Conservation (phyloP, 176 grass and related monocot species). For the Triticum turgidum region DNA sequence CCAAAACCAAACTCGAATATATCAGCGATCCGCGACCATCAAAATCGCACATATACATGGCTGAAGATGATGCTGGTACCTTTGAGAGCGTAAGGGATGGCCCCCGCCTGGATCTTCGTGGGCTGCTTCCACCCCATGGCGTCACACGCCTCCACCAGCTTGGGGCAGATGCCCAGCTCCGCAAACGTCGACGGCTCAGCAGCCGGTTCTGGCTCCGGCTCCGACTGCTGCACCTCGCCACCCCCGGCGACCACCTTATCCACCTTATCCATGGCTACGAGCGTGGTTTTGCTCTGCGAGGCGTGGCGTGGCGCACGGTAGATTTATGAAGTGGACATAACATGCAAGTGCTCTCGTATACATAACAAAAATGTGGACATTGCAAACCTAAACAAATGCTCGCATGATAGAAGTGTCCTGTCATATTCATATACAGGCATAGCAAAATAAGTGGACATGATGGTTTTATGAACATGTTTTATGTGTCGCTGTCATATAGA, state of each 20-base stretch:
- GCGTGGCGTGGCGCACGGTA: neutral
- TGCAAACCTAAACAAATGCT: neutral
- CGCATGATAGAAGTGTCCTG: neutral
- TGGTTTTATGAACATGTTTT: neutral
- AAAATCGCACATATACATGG: neutral
- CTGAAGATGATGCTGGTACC: neutral
- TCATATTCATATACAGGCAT: neutral
- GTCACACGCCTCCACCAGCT: slow-evolving; percentile 59
- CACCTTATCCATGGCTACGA: slow-evolving; percentile 17
- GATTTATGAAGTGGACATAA: neutral
- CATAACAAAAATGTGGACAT: neutral
- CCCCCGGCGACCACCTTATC: neutral
- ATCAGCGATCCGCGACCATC: neutral
- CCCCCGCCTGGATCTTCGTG: slow-evolving; percentile 50
- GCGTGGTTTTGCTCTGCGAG: neutral
- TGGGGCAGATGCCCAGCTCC: slow-evolving; percentile 44
- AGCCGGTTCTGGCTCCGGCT: neutral
- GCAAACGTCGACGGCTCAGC: slow-evolving; percentile 36
- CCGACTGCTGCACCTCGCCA: neutral
- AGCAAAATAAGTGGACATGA: neutral
- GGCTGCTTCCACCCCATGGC: slow-evolving; percentile 49
- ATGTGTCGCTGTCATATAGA: neutral
- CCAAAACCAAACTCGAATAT: neutral
- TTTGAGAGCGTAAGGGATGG: slow-evolving; percentile 55
- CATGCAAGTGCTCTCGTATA: neutral